Percentiles rank a stretch among this genome's conserved stretches.
Conservation (phyloP, 1,139 yeast genomes). For the Torulaspora pretoriensis region DNA sequence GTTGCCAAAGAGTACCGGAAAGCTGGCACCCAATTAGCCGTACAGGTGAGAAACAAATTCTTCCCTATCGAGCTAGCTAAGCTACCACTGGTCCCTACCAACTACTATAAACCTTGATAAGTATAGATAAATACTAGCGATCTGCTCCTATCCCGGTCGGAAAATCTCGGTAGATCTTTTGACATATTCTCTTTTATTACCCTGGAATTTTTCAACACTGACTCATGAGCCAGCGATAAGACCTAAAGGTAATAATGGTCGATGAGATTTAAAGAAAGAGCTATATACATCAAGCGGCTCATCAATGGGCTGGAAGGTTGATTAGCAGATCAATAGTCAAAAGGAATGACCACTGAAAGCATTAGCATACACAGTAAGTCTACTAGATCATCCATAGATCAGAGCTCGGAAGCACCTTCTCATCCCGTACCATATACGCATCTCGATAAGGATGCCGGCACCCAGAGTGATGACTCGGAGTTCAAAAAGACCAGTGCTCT, state of each 20-base stretch:
- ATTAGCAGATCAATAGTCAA: too few species aligned
- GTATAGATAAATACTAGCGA: background rate
- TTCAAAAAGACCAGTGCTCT: conserved; percentile 50
- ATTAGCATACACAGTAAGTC: conserved; percentile 1
- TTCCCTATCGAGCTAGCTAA: conserved; percentile 71
- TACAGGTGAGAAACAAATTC: conserved; percentile 78
- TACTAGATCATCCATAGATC: background rate
- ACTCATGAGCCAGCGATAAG: too few species aligned
- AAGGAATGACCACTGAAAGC: conserved; percentile 1
- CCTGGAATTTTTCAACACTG: too few species aligned
- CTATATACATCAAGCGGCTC: too few species aligned
- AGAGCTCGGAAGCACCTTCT: conserved; percentile 3
- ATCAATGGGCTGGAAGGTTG: too few species aligned
- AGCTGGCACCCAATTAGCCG: conserved; percentile 67
- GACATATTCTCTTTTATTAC: background rate
- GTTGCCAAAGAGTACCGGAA: conserved; percentile 69
- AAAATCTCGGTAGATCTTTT: background rate
- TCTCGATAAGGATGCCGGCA: background rate
- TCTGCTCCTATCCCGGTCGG: background rate
- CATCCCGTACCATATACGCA: conserved; percentile 1
- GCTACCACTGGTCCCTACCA: conserved; percentile 77
- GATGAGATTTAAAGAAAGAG: too few species aligned
- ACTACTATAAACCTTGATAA: conserved; percentile 51
- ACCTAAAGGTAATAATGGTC: too few species aligned
- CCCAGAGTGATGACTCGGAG: background rate